Base-by-base conservation (phyloP, 495 filamentous ascomycete species). In the Neurospora sp. region DNA sequence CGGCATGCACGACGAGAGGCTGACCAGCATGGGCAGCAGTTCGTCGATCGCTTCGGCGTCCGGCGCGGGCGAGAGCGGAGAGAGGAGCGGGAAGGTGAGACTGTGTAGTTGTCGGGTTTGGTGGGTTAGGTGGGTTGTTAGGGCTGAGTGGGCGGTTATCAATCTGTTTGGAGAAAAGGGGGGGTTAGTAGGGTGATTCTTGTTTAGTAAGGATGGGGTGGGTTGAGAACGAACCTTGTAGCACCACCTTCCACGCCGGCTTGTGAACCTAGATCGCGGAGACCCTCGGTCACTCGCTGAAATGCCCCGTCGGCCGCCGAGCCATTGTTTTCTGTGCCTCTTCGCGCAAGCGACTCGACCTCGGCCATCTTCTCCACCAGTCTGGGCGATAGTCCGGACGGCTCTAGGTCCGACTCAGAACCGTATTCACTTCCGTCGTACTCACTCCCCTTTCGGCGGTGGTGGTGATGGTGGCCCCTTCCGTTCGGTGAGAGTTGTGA, bases 71-170 rank as follows among this genome's bases (percentile, higher is more conserved):
- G 84, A 82, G 5, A 90, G 81, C 5, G 89, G 89, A 5, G 88
- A 88, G 71, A 91, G 86, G n/a, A 93, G 84, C 14, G 92, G 88
- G 78, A 92, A 92, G 54, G 90, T 88, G 54, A 98, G 90, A 70
- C 90, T 92, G 82, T 94, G 92, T 7, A 97, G 86, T 23, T 90
- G 88, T 70, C 92, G 90, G 39, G 92, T 92, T 85, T 97, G 93
- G 82, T 96, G 90, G n/a, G 87, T 86, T 42, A 97, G 86, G 79
- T 97, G 93, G 40, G 92, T 91, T 71, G 92, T 90, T 41, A 98
- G 86, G 20, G 94, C 93, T 48, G 91, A 89, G 81, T 98, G 92
- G 42, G 94, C 92, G 37, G 94, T 96, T 77, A 94, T 93, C 73
- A 97, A 86, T 78, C 94, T 96, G 76, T 69, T 35, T 39, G 39